These are phyloP conservation scores for Medicago arabica DNA, from an alignment of 306 rosid genomes.

Conservation along the genomic window DNA sequence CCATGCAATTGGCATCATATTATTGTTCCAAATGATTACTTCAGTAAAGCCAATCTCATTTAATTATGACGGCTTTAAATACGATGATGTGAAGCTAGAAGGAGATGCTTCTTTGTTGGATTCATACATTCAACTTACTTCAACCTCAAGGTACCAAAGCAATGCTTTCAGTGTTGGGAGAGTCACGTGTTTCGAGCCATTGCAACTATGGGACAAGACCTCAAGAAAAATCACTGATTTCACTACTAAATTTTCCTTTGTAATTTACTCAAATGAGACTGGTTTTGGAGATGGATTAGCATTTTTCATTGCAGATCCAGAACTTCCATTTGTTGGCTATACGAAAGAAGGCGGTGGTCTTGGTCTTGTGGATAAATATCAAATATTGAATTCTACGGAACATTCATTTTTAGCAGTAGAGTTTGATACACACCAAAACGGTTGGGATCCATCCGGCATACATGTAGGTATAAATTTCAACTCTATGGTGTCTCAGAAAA, in stretches of 20 bases:
- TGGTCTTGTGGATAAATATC: conserved; percentile 18
- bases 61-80: neutral
- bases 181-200: neutral
- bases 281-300: conserved; percentile 17
- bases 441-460: conserved; percentile 22
- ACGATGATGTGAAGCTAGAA: conserved; percentile 20
- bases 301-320: conserved; percentile 8
- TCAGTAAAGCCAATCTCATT: conserved; percentile 6
- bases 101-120: conserved; percentile 20
- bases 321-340: neutral
- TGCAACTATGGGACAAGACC: conserved; percentile 22
- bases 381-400: conserved; percentile 1
- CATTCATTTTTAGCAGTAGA: conserved; percentile 22
- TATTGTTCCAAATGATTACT: conserved; percentile 5
- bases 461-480: conserved; percentile 35
- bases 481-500: conserved; percentile 8
- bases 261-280: neutral
- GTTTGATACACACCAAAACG: conserved; percentile 4
- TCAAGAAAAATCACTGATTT: conserved; percentile 26
- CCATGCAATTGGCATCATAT: neutral
- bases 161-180: conserved; percentile 4
- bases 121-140: conserved; percentile 21
- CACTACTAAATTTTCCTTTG: conserved; percentile 23
- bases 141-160: conserved; percentile 32
- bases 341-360: conserved; percentile 10